Percentiles rank a stretch among this genome's conserved stretches.
Conservation (phyloP, 73 alveolate genomes). For the Tetrahymena elliotti region DNA sequence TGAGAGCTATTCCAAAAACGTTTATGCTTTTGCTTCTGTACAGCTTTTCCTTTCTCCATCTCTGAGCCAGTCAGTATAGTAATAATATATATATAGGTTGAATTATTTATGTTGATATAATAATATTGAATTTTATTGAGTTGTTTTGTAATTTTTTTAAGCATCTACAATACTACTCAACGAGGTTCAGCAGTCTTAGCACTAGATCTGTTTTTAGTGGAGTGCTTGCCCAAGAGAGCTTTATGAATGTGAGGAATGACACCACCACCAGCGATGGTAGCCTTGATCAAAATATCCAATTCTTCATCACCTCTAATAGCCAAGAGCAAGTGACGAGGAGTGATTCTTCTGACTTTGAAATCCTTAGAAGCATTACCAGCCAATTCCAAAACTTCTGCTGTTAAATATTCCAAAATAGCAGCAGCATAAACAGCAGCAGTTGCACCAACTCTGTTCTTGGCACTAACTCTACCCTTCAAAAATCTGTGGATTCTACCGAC, state of each 20-base stretch:
- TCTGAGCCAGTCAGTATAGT: not conserved
- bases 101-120: not conserved
- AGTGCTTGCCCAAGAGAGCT: constrained; percentile 50
- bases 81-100: not conserved
- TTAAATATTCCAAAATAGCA: constrained; percentile 94
- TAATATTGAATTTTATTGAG: not conserved
- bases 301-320: constrained; percentile 99
- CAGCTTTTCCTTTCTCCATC: not conserved
- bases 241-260: constrained; percentile 98
- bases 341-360: constrained; percentile 90
- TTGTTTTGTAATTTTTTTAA: not conserved
- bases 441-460: constrained; percentile 93
- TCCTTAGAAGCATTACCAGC: constrained; percentile 99
- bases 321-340: constrained; percentile 92
- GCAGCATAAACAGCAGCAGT: constrained; percentile 98
- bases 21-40: not conserved
- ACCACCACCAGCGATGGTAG: constrained; percentile 99
- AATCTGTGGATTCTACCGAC: constrained; percentile 98
- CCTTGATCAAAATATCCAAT: constrained; percentile 91
- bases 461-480: constrained; percentile 77
- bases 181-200: constrained; percentile 2
- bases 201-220: not conserved
- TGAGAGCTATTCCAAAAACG: not conserved
- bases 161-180: not conserved
- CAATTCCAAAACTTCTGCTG: constrained; percentile 97